Base-by-base conservation (phyloP, 2,329 filamentous ascomycete species). In the Phyllosticta capitalensis region DNA sequence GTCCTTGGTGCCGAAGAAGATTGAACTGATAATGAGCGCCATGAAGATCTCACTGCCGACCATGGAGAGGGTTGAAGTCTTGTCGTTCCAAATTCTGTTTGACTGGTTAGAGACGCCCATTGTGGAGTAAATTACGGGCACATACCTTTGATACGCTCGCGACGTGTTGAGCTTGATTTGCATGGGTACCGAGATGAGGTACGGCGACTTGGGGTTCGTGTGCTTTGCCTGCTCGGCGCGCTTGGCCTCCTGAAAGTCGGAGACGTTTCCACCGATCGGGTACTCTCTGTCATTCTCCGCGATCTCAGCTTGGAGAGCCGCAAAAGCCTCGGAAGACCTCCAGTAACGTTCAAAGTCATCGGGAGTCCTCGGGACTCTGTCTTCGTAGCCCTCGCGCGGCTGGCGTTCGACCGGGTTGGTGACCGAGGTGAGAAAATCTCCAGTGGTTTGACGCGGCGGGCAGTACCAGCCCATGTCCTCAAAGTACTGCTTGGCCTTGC, bases 341-440 rank as follows among this genome's bases (percentile, higher is more conserved):
- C 82, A 85, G 53, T 74, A 70, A 20, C 67, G 65, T 38, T 77
- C 77, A 61, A 79, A 79, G 2, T 79, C 77, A 54, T 78, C 74
- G 0, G 77, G 73, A 0, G 76, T 78, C 12, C 76, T 72, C n/a
- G 77, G 78, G 0, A 78, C 75, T 55, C 68, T 71, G 62, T 72
- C 67, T 65, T 78, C 75, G 62, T 68, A 76, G 1, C 76, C 78
- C 30, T 69, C 58, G n/a, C 64, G 66, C 0, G 76, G 67, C 28
- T 74, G 64, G 54, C 77, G 73, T 64, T 80, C 77, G 38, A 71
- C 64, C 0, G 78, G 64, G 45, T 75, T 76, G 2, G 84, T 90
- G 59, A 92, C 83, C 1, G 85, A 87, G 0, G 88, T 92, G 22
- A 92, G 72, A 69, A 92, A 92, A 65, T 92, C 89, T 2, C 83